Evolutionary conservation across 768 basidiomycete genomes (phyloP).

Genomic region (Agrocybe praecox): DNA sequence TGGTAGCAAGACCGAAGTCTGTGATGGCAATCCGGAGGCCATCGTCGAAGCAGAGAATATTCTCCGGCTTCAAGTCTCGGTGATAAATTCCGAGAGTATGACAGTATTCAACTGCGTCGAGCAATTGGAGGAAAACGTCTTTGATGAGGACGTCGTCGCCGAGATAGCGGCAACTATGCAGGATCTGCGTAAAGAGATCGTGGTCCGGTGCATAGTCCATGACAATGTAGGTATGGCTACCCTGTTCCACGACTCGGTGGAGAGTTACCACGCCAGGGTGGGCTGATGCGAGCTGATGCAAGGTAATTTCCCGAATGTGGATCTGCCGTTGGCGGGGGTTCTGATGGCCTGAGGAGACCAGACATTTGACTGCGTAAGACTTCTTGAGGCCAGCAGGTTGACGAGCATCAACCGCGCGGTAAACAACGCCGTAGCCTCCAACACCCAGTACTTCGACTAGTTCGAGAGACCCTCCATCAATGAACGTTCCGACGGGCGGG

Average conservation of each 20-base stretch:
- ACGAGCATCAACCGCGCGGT: slow-evolving; percentile 77
- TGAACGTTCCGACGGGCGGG: slow-evolving; percentile 76
- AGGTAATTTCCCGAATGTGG: slow-evolving; percentile 89
- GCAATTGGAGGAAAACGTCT: slow-evolving; percentile 90
- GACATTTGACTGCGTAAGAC: slow-evolving; percentile 94
- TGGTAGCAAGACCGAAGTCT: slow-evolving; percentile 95
- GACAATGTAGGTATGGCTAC: slow-evolving; percentile 85
- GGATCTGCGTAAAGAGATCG: slow-evolving; percentile 95
- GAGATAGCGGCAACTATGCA: slow-evolving; percentile 80
- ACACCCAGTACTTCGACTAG: slow-evolving; percentile 90
- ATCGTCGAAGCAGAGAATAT: slow-evolving; percentile 84
- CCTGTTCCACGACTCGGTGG: slow-evolving; percentile 88
- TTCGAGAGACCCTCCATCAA: slow-evolving; percentile 86
- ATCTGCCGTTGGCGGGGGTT: slow-evolving; percentile 70
- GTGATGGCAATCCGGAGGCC: slow-evolving; percentile 87
- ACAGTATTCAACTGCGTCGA: slow-evolving; percentile 94
- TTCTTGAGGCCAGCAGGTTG: slow-evolving; percentile 42
- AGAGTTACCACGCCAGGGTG: slow-evolving; percentile 90
- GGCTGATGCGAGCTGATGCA: slow-evolving; percentile 79
- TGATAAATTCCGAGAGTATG: slow-evolving; percentile 95
- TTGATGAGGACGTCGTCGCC: slow-evolving; percentile 90
- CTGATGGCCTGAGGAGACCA: slow-evolving; percentile 56
- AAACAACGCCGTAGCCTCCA: slow-evolving; percentile 96
- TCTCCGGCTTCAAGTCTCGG: slow-evolving; percentile 97
- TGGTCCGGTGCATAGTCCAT: slow-evolving; percentile 95